Conservation (phyloP, 106 monocot species). For the Narthecium ossifragum region DNA sequence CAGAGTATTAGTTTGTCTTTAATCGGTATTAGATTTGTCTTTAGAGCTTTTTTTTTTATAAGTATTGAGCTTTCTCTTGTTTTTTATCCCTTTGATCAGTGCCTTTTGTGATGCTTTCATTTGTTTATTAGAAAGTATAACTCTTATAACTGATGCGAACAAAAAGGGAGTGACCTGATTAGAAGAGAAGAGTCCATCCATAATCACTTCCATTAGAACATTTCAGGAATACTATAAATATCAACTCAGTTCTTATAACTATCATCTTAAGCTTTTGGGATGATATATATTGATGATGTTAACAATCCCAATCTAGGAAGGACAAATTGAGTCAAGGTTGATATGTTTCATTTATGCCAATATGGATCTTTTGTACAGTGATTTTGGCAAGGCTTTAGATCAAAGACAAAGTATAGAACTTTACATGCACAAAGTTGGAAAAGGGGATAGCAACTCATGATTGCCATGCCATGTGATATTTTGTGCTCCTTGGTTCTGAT, state of each 20-base stretch:
- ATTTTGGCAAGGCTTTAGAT: no score
- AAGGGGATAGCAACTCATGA: background rate
- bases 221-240: no score
- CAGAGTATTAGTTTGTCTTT: conserved; percentile 22
- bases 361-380: no score
- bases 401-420: background rate
- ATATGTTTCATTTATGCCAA: no score
- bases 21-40: conserved; percentile 9
- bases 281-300: background rate
- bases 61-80: background rate
- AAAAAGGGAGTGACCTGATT: background rate
- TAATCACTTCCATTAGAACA: background rate
- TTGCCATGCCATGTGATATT: background rate
- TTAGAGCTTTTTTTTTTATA: background rate
- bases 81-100: no score
- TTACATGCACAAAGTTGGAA: background rate
- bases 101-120: background rate
- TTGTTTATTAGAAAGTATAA: background rate
- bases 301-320: background rate
- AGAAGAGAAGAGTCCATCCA: background rate
- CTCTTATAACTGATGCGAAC: background rate
- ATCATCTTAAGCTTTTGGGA: background rate
- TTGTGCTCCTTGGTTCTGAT: background rate
- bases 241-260: background rate
- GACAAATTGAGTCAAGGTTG: background rate